Conservation (phyloP, 108 stramenopile species). For the Cyclotella sp. region DNA sequence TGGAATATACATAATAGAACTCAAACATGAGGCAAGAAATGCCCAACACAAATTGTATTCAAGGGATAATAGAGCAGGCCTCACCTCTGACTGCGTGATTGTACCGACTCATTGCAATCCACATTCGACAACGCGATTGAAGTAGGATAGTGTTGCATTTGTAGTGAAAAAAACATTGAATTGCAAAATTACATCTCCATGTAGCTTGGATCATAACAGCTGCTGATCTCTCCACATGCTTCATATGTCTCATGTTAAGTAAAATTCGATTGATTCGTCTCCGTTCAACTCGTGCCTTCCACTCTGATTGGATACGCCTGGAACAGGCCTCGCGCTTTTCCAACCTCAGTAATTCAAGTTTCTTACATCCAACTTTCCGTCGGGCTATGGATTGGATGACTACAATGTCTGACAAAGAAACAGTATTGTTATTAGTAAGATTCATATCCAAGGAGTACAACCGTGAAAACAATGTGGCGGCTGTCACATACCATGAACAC, state of each 20-base stretch:
- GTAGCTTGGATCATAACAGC: neutral
- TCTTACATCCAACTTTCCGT: neutral
- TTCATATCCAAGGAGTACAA: neutral
- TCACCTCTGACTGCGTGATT: conserved; percentile 1
- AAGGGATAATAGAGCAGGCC: neutral
- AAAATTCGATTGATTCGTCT: neutral
- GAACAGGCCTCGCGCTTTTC: neutral
- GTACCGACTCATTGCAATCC: neutral
- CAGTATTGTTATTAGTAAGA: neutral
- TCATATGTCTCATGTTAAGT: neutral
- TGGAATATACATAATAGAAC: neutral
- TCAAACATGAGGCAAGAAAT: neutral
- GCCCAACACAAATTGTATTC: neutral
- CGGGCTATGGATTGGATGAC: neutral
- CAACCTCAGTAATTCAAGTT: neutral
- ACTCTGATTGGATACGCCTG: neutral
- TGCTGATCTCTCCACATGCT: neutral
- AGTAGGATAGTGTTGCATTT: neutral
- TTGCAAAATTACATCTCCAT: neutral
- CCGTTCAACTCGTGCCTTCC: neutral
- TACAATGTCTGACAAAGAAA: conserved; percentile 1
- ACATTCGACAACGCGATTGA: neutral
- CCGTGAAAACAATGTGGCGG: neutral
- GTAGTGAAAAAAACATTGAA: neutral
- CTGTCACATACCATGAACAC: neutral